Evolutionary conservation across 345 rosid species (phyloP).

Genomic region (Euphorbia pulcherrima): DNA sequence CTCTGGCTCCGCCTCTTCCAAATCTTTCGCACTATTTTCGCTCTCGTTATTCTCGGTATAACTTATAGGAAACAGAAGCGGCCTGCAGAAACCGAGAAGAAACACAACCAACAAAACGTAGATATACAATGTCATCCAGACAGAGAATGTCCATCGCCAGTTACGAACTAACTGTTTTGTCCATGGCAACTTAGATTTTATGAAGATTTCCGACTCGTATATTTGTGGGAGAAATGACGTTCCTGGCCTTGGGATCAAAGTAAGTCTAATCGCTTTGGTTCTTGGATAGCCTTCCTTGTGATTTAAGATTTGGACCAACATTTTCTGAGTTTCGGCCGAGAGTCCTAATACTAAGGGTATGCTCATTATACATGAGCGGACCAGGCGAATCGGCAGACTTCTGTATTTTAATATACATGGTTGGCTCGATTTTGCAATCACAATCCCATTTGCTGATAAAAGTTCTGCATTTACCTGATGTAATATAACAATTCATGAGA

Average conservation of each 20-base stretch:
- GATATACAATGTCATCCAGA: conserved; percentile 56
- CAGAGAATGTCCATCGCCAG: conserved; percentile 76
- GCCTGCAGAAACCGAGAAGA: conserved; percentile 40
- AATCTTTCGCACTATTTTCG: conserved; percentile 9
- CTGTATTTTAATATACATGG: conserved; percentile 67
- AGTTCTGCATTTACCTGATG: conserved; percentile 65
- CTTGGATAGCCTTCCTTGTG: conserved; percentile 63
- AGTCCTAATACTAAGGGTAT: conserved; percentile 58
- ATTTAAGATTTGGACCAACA: conserved; percentile 35
- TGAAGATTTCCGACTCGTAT: conserved; percentile 52
- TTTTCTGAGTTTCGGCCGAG: conserved; percentile 59
- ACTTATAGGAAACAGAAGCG: conserved; percentile 37
- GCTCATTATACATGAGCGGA: conserved; percentile 48
- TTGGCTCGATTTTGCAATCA: conserved; percentile 53
- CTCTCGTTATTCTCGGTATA: neutral
- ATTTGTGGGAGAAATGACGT: conserved; percentile 53
- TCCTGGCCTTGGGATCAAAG: conserved; percentile 62
- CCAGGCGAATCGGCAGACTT: conserved; percentile 60
- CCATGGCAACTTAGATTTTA: conserved; percentile 64
- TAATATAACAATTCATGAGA: conserved; percentile 3
- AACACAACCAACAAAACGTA: conserved; percentile 35
- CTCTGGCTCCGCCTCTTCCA: conserved; percentile 9
- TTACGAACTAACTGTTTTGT: conserved; percentile 48
- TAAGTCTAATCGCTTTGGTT: conserved; percentile 47
- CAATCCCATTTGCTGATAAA: conserved; percentile 40